phyloP scores from a whole-genome alignment of 208 protist genomes.

The Trypanosoma grayi region DNA sequence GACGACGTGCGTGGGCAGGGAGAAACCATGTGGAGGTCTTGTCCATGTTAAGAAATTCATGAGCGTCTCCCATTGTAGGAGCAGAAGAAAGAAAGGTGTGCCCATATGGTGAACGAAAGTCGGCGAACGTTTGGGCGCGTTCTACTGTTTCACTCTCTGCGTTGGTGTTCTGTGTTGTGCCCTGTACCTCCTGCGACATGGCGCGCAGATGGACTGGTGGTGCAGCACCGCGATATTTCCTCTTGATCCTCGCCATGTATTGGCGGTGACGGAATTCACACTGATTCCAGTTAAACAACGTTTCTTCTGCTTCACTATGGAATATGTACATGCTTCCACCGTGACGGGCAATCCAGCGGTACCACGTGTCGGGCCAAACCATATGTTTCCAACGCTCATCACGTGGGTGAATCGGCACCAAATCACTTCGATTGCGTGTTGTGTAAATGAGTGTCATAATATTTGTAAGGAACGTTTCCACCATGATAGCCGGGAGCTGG shows the following conservation, averaged over 20 bases:
- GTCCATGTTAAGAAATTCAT: conserved; percentile 22
- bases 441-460: conserved; percentile 88
- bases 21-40: conserved; percentile 23
- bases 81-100: background rate
- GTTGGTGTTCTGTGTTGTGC: background rate
- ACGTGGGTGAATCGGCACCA: conserved; percentile 61
- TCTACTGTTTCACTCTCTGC: background rate
- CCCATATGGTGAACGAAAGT: background rate
- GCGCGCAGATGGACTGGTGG: too few species aligned
- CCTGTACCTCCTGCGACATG: background rate
- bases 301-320: conserved; percentile 64
- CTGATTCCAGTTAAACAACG: conserved; percentile 69
- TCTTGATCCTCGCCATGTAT: conserved; percentile 54
- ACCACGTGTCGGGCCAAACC: conserved; percentile 86
- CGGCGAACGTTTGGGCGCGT: background rate
- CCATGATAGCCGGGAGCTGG: conserved; percentile 68
- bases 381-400: conserved; percentile 83
- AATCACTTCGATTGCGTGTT: conserved; percentile 44
- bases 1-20: background rate
- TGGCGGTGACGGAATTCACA: conserved; percentile 62
- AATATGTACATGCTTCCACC: conserved; percentile 92
- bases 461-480: conserved; percentile 70
- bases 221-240: conserved; percentile 4
- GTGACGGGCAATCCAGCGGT: conserved; percentile 77
- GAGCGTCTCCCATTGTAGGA: background rate